Percentiles rank a stretch among this genome's conserved stretches.
These are phyloP conservation scores for Paulownia fortunei DNA, from an alignment of 257 asterid genomes.

Conservation along the genomic window DNA sequence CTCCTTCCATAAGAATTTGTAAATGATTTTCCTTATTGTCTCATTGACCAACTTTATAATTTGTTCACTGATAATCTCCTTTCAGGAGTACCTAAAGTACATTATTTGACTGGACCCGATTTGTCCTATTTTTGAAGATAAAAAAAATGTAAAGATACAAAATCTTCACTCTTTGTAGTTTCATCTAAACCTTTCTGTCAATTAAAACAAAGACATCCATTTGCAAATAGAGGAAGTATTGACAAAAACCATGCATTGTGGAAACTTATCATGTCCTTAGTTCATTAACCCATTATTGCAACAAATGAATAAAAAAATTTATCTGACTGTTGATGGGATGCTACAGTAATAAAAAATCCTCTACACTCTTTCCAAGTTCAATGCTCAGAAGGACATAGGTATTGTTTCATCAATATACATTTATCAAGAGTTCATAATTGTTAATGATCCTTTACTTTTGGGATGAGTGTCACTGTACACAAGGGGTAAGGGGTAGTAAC, in stretches of 20 bases:
- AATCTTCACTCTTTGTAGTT: neutral
- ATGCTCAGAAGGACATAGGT: neutral
- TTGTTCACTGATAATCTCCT: neutral
- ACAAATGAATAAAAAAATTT: neutral
- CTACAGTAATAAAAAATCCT: neutral
- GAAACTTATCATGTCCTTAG: neutral
- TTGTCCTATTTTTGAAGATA: slow-evolving; percentile 12
- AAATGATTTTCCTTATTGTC: slow-evolving; percentile 7
- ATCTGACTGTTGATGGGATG: neutral
- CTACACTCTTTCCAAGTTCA: neutral
- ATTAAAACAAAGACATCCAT: neutral
- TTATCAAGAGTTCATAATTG: neutral
- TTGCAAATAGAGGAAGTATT: neutral
- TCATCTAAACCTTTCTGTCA: neutral
- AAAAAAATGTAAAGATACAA: neutral
- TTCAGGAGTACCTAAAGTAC: neutral
- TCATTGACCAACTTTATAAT: neutral
- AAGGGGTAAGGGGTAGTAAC: no score
- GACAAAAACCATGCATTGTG: neutral
- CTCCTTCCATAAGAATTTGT: slow-evolving; percentile 2
- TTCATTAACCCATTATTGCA: neutral
- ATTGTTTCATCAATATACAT: neutral
- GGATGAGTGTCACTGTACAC: neutral
- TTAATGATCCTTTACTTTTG: neutral
- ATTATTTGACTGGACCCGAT: neutral